Conservation (phyloP, 2,329 filamentous ascomycete species). For the Dothistroma pini region DNA sequence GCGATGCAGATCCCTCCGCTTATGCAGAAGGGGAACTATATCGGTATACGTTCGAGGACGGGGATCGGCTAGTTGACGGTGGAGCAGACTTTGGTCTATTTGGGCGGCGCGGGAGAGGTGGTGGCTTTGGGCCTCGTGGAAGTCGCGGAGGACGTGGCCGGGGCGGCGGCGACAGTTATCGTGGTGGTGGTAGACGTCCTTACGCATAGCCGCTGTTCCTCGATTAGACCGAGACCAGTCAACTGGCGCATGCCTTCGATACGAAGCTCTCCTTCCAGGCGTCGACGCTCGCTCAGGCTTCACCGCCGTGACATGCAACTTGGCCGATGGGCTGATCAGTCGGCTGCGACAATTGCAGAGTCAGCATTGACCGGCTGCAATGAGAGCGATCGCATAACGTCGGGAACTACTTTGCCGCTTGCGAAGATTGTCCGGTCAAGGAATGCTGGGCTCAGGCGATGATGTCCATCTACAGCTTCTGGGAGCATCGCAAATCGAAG, state of each 20-base stretch:
- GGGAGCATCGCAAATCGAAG: no score
- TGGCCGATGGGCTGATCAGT: not conserved
- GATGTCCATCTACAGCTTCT: no score
- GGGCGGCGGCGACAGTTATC: slow-evolving; percentile 22
- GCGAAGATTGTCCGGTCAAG: not conserved
- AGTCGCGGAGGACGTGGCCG: slow-evolving; percentile 21
- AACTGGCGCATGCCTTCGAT: not conserved
- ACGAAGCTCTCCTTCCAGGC: not conserved
- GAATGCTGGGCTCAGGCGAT: not conserved
- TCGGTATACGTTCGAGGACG: slow-evolving; percentile 44
- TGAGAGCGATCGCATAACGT: not conserved
- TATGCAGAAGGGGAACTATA: slow-evolving; percentile 37
- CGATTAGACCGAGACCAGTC: not conserved
- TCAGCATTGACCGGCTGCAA: not conserved
- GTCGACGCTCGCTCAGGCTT: not conserved
- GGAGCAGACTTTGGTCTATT: slow-evolving; percentile 36
- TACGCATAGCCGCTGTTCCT: not conserved
- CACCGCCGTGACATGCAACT: no score
- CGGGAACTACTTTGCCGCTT: not conserved
- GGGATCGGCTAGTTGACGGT: slow-evolving; percentile 42
- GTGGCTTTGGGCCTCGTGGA: slow-evolving; percentile 16
- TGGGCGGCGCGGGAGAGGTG: slow-evolving; percentile 19
- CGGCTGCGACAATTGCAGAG: not conserved
- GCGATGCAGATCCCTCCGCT: slow-evolving; percentile 29
- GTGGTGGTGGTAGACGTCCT: slow-evolving; percentile 10